Conservation (phyloP, 805 yeast species). For the Saccharomycopsis sp. region DNA sequence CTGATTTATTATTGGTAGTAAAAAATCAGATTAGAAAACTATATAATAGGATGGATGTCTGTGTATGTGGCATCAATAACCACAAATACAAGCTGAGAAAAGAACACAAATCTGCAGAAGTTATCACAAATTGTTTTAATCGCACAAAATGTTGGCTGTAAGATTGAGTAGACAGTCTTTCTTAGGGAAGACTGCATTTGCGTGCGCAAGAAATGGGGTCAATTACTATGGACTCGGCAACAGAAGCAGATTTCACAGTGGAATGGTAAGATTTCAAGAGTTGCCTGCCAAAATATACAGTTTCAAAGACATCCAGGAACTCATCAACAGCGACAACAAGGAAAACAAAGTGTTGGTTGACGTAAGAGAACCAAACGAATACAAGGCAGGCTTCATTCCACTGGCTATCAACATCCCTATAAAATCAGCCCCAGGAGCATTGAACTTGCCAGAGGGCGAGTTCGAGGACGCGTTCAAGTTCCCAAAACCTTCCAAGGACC, state of each 20-base stretch:
- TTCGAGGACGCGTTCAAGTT: constrained; percentile 78
- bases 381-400: constrained; percentile 66
- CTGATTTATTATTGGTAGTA: no score
- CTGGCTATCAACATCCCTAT: constrained; percentile 82
- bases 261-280: not conserved
- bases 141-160: not conserved
- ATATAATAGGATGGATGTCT: no score
- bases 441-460: constrained; percentile 71
- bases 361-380: constrained; percentile 88
- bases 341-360: constrained; percentile 61
- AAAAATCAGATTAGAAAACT: no score
- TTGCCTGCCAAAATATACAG: constrained; percentile 40
- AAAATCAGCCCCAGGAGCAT: constrained; percentile 88
- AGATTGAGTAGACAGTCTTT: not conserved
- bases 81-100: no score
- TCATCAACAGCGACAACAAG: constrained; percentile 38
- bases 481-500: constrained; percentile 63
- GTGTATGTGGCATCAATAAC: not conserved
- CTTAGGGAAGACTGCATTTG: not conserved
- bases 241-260: not conserved
- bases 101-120: no score
- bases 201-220: not conserved
- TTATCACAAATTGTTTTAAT: no score
- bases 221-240: not conserved
- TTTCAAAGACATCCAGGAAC: constrained; percentile 46